Evolutionary conservation across 2,329 filamentous ascomycete genomes (phyloP).

Genomic region (Dryadomyces sulphureus): DNA sequence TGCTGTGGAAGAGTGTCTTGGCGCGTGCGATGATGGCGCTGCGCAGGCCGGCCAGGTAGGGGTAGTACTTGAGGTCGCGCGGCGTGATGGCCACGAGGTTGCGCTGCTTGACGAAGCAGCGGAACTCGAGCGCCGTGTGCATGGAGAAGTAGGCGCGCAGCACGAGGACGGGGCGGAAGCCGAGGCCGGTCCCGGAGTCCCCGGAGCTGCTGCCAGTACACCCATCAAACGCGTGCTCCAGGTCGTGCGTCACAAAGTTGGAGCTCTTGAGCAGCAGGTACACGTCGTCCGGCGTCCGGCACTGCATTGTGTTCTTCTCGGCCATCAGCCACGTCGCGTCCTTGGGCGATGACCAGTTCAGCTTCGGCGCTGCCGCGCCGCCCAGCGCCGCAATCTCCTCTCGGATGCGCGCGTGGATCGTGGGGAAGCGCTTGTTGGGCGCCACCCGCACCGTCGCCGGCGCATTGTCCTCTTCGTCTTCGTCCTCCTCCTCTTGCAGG

Average conservation of each 20-base stretch:
- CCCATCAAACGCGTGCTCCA: conserved; percentile 81
- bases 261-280: conserved; percentile 91
- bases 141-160: conserved; percentile 78
- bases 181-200: conserved; percentile 11
- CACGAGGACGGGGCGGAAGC: conserved; percentile 64
- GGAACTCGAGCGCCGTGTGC: conserved; percentile 84
- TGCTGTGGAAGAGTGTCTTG: conserved; percentile 60
- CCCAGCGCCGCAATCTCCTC: conserved; percentile 66
- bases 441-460: conserved; percentile 20
- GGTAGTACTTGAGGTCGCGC: conserved; percentile 79
- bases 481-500: conserved; percentile 27
- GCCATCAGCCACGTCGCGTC: conserved; percentile 86
- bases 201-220: conserved; percentile 2
- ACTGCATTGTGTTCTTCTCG: conserved; percentile 81
- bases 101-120: conserved; percentile 81
- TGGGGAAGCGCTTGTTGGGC: conserved; percentile 46
- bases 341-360: conserved; percentile 96
- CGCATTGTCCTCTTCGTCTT: conserved; percentile 35
- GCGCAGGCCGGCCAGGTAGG: conserved; percentile 55
- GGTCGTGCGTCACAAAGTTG: conserved; percentile 85
- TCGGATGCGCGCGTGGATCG: conserved; percentile 64
- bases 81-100: conserved; percentile 73
- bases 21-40: conserved; percentile 54
- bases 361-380: conserved; percentile 76
- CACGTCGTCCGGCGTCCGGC: conserved; percentile 74